phyloP scores from a whole-genome alignment of 2,329 filamentous ascomycete species.

The Harringtonia aguacate region DNA sequence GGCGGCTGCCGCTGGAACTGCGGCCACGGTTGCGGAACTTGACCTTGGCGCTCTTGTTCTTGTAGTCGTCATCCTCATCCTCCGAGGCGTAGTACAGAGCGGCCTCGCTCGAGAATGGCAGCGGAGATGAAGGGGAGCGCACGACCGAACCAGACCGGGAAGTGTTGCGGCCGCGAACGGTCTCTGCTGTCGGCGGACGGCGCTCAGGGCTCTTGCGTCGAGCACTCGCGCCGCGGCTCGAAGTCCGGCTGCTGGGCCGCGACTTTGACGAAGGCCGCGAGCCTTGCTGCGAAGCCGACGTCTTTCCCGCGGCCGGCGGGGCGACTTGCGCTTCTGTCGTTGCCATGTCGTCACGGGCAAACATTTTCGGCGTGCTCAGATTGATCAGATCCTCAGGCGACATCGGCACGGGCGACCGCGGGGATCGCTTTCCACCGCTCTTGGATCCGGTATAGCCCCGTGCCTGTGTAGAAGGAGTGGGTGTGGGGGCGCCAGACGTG shows the following conservation, averaged over 20 bases:
- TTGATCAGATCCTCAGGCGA: slow-evolving; percentile 75
- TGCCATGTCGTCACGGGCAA: slow-evolving; percentile 14
- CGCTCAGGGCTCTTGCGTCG: slow-evolving; percentile 37
- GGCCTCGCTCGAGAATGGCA: slow-evolving; percentile 58
- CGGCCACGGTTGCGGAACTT: slow-evolving; percentile 43
- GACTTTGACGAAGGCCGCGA: slow-evolving; percentile 19
- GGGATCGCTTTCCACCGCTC: slow-evolving; percentile 65
- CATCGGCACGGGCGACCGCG: slow-evolving; percentile 89
- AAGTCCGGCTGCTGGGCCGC: slow-evolving; percentile 32
- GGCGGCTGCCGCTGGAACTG: slow-evolving; percentile 31
- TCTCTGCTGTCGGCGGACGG: slow-evolving; percentile 31
- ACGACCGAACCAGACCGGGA: slow-evolving; percentile 46
- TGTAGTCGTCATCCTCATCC: slow-evolving; percentile 51
- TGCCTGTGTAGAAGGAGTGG: slow-evolving; percentile 33
- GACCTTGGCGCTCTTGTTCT: slow-evolving; percentile 43
- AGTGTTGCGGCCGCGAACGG: slow-evolving; percentile 50
- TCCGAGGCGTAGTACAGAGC: slow-evolving; percentile 45
- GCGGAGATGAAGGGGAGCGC: slow-evolving; percentile 69
- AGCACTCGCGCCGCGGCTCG: slow-evolving; percentile 31
- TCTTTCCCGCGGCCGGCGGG: slow-evolving; percentile 5
- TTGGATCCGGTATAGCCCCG: slow-evolving; percentile 51
- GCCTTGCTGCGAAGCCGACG: slow-evolving; percentile 12
- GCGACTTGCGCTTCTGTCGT: not conserved
- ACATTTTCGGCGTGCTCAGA: slow-evolving; percentile 36
- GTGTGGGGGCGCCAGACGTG: slow-evolving; percentile 5